Base-by-base conservation (phyloP, 106 monocot species). In the Phalaenopsis aphrodite region DNA sequence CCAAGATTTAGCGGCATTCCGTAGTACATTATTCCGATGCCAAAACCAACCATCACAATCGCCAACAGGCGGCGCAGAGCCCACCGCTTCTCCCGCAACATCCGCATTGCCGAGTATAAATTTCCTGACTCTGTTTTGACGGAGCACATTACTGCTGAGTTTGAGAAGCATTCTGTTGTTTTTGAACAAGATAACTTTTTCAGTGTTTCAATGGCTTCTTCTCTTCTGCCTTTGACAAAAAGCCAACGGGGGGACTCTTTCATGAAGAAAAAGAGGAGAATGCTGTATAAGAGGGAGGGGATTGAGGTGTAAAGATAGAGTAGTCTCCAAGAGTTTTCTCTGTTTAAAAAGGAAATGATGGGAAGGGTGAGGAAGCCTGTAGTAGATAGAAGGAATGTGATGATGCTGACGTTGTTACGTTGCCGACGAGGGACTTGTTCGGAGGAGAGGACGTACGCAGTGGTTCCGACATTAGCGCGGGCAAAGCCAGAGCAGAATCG, bases 21-120 rank as follows among this genome's bases (percentile, higher is more conserved):
- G 2, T 47, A 6, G 47, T 95, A 95, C 41, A 95, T 87, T 19
- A 95, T 87, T 2, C 92, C 92, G 38, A 94, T 79, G 2, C 88
- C 90, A 36, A 92, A 86, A 2, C 88, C 88, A 0, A 88, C 84
- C 12, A 86, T 19, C 88, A 92, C 90, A 15, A 90, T 23, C 2
- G 84, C 72, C 4, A 82, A 12, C 46, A 92, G 81, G 46, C 92
- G 77, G 46, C 65, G 85, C 5, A 77, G 43, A 1, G 92, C 95
- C 61, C 61, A 61, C 3, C n/a, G 5, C 5, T 61, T 61, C 19
- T 0, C 61, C 16, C 57, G 21, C 1, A 61, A 58, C 19, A 61
- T 18, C 95, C 95, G 90, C 57, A 52, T 75, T 3, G 86, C 49
- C 0, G 88, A 77, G 88, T 92, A 92, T 15, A 95, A 74, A 61